phyloP scores from a whole-genome alignment of 169 alveolate species.

The Cyclospora cayetanensis region DNA sequence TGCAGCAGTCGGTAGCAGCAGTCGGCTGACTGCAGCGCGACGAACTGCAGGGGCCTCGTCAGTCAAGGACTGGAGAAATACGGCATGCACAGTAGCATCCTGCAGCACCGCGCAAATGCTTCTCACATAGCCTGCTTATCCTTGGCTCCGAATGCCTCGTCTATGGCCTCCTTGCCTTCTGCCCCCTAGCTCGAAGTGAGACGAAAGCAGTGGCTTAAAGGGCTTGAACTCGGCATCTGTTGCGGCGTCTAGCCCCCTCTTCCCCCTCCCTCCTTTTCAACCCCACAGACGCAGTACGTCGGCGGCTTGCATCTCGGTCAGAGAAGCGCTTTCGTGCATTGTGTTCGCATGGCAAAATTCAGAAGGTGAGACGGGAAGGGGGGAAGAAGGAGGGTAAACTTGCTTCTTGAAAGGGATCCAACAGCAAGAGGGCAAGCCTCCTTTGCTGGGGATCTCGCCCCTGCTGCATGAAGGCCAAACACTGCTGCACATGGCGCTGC shows the following conservation, averaged over 20 bases:
- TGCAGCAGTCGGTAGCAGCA: slow-evolving; percentile 55
- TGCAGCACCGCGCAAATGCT: background rate
- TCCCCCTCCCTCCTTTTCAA: no score
- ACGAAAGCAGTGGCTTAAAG: background rate
- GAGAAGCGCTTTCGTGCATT: no score
- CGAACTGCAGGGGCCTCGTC: slow-evolving; percentile 61
- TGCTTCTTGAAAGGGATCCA: slow-evolving; percentile 36
- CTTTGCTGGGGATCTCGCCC: slow-evolving; percentile 34
- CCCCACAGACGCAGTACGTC: no score
- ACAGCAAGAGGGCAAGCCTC: slow-evolving; percentile 57
- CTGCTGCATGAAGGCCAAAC: background rate
- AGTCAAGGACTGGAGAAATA: background rate
- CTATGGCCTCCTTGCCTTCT: background rate
- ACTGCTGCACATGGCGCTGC: slow-evolving; percentile 15
- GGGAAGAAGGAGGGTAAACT: background rate
- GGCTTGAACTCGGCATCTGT: background rate
- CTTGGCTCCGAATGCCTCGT: background rate
- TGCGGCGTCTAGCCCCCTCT: no score
- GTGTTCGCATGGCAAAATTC: no score
- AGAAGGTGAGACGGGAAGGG: no score
- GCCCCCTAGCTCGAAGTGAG: background rate
- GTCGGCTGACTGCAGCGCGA: slow-evolving; percentile 42
- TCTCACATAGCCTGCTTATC: background rate
- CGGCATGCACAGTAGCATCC: slow-evolving; percentile 16
- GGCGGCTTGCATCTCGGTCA: no score